These are phyloP conservation scores for Herpetomonas samuelpessoai DNA, from an alignment of 208 protist genomes.

Conservation along the genomic window DNA sequence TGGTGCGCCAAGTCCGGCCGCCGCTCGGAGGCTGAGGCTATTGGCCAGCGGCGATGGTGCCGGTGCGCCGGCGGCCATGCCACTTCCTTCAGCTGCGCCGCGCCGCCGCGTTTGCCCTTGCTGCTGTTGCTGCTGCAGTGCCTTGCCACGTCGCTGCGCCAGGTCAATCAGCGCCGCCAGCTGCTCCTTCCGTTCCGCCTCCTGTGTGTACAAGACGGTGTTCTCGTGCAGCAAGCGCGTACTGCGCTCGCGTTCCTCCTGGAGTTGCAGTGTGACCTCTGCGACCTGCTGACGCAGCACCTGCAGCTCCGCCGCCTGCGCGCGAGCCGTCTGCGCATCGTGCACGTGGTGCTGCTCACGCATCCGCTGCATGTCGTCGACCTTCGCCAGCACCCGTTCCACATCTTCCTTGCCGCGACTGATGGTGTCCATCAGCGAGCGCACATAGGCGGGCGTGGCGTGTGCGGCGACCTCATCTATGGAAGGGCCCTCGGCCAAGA, in stretches of 20 bases:
- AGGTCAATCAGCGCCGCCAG: slow-evolving; percentile 36
- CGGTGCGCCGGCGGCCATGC: background rate
- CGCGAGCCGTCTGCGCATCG: slow-evolving; percentile 16
- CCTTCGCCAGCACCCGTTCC: background rate
- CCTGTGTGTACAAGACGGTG: slow-evolving; percentile 44
- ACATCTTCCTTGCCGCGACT: slow-evolving; percentile 14
- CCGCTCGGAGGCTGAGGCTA: slow-evolving; percentile 14
- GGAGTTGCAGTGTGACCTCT: slow-evolving; percentile 41
- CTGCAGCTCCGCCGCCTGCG: slow-evolving; percentile 35
- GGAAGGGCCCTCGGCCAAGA: slow-evolving; percentile 13
- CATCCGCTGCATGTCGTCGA: slow-evolving; percentile 11
- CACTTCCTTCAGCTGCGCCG: background rate
- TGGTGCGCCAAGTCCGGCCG: background rate
- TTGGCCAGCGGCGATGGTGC: slow-evolving; percentile 4
- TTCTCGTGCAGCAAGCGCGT: slow-evolving; percentile 69
- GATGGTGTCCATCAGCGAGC: slow-evolving; percentile 24
- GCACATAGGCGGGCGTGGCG: slow-evolving; percentile 30
- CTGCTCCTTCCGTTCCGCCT: slow-evolving; percentile 30
- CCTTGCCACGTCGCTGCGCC: slow-evolving; percentile 20
- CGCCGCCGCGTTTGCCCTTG: slow-evolving; percentile 4
- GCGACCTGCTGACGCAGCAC: slow-evolving; percentile 35
- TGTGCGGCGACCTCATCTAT: slow-evolving; percentile 20
- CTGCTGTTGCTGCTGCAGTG: slow-evolving; percentile 11
- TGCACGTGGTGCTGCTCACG: slow-evolving; percentile 22
- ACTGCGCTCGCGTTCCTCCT: slow-evolving; percentile 60